A percentile compares a stretch with the other conserved stretches of the same genome.
phyloP scores from a whole-genome alignment of 306 rosid species.

The apple (Malus domestica) region DNA sequence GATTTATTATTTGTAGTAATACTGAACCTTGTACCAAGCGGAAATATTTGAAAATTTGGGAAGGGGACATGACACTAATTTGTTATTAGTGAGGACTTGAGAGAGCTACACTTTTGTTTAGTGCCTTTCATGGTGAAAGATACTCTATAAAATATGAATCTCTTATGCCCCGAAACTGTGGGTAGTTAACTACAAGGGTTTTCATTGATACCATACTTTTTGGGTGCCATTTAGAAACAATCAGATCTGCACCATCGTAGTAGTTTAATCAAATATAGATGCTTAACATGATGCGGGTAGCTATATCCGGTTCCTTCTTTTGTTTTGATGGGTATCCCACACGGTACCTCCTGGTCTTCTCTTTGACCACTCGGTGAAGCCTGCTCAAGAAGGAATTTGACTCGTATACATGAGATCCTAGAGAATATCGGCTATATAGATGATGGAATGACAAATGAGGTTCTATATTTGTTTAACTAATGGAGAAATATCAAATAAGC shows the following conservation, averaged over 20 bases:
- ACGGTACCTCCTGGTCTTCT: conserved; percentile 42
- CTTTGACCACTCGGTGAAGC: conserved; percentile 75
- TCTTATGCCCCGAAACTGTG: neutral
- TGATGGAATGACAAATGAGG: conserved; percentile 72
- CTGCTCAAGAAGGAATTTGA: conserved; percentile 71
- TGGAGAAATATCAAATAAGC: neutral
- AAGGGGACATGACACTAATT: neutral
- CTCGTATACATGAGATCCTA: conserved; percentile 73
- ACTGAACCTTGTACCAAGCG: neutral
- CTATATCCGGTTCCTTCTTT: conserved; percentile 49
- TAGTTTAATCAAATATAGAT: conserved; percentile 1
- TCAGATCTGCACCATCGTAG: neutral
- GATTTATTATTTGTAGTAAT: neutral
- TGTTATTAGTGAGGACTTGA: neutral
- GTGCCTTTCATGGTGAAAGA: neutral
- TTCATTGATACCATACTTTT: no score
- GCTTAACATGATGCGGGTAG: neutral
- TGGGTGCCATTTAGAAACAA: no score
- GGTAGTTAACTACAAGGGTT: neutral
- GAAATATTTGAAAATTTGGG: neutral
- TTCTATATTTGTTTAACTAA: conserved; percentile 20
- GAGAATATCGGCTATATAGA: conserved; percentile 50
- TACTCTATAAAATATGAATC: neutral
- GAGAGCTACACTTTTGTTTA: neutral
- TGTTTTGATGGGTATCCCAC: conserved; percentile 65